A percentile compares a stretch with the other conserved stretches of the same genome.
Evolutionary conservation across 306 rosid genomes (phyloP).

Genomic region (Trifolium subterraneum): DNA sequence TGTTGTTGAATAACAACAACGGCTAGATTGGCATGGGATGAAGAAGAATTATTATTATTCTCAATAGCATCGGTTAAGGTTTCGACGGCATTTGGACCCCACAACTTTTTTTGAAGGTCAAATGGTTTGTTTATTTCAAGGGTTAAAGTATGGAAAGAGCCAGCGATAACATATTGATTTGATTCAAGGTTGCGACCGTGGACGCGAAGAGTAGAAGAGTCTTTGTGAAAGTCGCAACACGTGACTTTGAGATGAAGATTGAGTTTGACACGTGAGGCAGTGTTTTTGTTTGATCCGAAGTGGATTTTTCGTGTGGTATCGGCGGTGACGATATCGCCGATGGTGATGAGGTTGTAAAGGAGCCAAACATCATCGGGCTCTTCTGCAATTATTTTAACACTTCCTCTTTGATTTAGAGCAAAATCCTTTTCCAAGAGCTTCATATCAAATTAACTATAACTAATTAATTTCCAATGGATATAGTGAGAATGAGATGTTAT

Average conservation of each 20-base stretch:
- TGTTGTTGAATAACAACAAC: constrained; percentile 28
- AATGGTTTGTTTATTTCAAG: constrained; percentile 40
- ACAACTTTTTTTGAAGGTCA: constrained; percentile 39
- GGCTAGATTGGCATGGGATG: constrained; percentile 9
- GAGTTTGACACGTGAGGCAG: constrained; percentile 44
- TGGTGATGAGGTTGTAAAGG: constrained; percentile 47
- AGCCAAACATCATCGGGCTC: constrained; percentile 53
- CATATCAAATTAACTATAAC: constrained; percentile 20
- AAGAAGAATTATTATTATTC: not conserved
- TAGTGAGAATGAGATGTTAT: not conserved
- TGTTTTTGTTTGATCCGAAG: constrained; percentile 37
- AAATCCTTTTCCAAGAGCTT: constrained; percentile 41
- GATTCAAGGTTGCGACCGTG: constrained; percentile 41
- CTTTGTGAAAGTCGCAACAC: constrained; percentile 40
- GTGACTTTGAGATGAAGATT: constrained; percentile 47
- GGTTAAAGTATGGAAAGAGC: constrained; percentile 47
- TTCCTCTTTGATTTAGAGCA: constrained; percentile 42
- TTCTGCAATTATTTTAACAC: constrained; percentile 35
- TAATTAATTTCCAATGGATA: not conserved
- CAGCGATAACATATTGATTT: constrained; percentile 21
- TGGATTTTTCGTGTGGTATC: constrained; percentile 51
- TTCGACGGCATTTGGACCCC: constrained; percentile 16
- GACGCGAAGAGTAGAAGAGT: constrained; percentile 48
- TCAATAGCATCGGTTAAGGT: constrained; percentile 18
- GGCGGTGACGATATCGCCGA: constrained; percentile 47